Conservation (phyloP, 2,329 filamentous ascomycete species). For the Fusarium brachygibbosum region DNA sequence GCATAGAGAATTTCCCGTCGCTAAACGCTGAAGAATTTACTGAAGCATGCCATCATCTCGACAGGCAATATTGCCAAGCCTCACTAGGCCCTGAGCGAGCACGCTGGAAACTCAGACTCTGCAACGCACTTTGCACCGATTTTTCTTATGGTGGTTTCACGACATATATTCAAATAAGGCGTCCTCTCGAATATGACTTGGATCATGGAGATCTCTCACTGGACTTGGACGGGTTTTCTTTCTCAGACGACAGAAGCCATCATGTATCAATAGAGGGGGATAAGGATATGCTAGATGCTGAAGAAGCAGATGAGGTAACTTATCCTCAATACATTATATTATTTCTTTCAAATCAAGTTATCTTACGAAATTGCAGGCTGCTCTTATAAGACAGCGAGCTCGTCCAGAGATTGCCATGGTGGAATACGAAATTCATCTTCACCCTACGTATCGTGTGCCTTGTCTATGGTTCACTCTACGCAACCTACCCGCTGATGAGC, state of each 20-base stretch:
- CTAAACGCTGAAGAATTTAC: constrained; percentile 73
- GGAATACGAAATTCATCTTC: constrained; percentile 80
- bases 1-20: constrained; percentile 70
- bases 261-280: constrained; percentile 54
- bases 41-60: constrained; percentile 73
- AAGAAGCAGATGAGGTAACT: constrained; percentile 66
- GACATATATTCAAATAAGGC: constrained; percentile 70
- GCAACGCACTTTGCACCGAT: constrained; percentile 63
- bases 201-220: constrained; percentile 63
- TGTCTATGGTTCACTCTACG: constrained; percentile 81
- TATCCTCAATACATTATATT: constrained; percentile 19
- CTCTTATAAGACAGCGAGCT: constrained; percentile 52
- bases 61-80: constrained; percentile 69
- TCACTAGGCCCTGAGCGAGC: constrained; percentile 67
- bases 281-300: constrained; percentile 63
- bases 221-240: constrained; percentile 61
- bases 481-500: constrained; percentile 67
- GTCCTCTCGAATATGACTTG: constrained; percentile 61
- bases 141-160: constrained; percentile 59
- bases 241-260: constrained; percentile 51
- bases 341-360: constrained; percentile 12
- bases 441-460: constrained; percentile 80
- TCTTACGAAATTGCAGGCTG: constrained; percentile 56
- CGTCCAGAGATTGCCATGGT: constrained; percentile 62
- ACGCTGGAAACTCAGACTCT: constrained; percentile 68